A percentile compares a stretch with the other conserved stretches of the same genome.
phyloP scores from a whole-genome alignment of 345 rosid species.

The Dipteronia dyeriana region DNA sequence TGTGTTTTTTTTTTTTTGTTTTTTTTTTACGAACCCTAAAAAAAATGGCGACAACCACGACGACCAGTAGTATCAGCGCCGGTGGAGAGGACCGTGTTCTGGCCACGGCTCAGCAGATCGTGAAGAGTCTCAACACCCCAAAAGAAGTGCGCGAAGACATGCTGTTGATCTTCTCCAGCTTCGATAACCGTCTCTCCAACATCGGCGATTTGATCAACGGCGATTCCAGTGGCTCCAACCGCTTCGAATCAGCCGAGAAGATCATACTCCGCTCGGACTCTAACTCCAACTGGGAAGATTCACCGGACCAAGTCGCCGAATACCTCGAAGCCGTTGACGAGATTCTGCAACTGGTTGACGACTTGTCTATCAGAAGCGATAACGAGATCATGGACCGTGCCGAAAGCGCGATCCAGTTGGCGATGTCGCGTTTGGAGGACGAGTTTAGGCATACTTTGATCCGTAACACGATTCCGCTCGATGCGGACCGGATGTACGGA shows the following conservation, averaged over 20 bases:
- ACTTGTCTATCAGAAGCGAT: slow-evolving; percentile 45
- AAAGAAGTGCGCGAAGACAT: slow-evolving; percentile 93
- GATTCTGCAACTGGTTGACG: slow-evolving; percentile 54
- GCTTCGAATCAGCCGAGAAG: slow-evolving; percentile 69
- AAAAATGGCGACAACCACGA: slow-evolving; percentile 38
- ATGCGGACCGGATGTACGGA: slow-evolving; percentile 69
- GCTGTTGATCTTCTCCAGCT: slow-evolving; percentile 90
- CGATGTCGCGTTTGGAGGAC: slow-evolving; percentile 90
- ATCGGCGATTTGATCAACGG: slow-evolving; percentile 68
- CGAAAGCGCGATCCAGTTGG: slow-evolving; percentile 79
- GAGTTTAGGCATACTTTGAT: slow-evolving; percentile 83
- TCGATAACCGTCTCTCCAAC: slow-evolving; percentile 89
- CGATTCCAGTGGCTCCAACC: slow-evolving; percentile 33
- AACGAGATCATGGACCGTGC: slow-evolving; percentile 73
- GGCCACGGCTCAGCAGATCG: slow-evolving; percentile 98
- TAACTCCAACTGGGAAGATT: slow-evolving; percentile 59
- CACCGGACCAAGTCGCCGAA: slow-evolving; percentile 65
- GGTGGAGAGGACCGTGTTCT: slow-evolving; percentile 88
- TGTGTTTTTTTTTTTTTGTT: neutral
- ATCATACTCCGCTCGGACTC: slow-evolving; percentile 66
- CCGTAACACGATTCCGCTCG: slow-evolving; percentile 79
- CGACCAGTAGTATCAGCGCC: slow-evolving; percentile 31
- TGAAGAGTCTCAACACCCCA: slow-evolving; percentile 85
- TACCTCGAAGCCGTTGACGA: slow-evolving; percentile 79
- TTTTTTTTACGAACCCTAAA: neutral